phyloP scores from a whole-genome alignment of 345 rosid species.

The Sisymbrium altissimum region DNA sequence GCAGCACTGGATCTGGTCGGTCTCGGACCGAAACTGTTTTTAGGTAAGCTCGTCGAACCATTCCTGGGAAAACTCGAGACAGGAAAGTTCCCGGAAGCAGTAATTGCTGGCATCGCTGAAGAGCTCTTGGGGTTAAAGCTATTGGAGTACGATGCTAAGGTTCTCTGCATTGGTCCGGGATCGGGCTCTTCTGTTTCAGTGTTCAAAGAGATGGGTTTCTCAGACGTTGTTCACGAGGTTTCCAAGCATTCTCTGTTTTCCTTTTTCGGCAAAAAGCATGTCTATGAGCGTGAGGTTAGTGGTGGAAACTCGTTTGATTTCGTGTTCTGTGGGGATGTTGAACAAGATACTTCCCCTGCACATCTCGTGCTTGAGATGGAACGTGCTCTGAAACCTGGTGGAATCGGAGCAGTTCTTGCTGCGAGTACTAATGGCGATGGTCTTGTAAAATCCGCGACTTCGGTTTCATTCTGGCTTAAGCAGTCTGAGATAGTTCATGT shows the following conservation, averaged over 20 bases:
- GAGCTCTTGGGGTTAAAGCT: background rate
- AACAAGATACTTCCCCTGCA: conserved; percentile 48
- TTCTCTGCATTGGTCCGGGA: background rate
- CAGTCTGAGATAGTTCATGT: conserved; percentile 56
- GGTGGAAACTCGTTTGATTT: conserved; percentile 49
- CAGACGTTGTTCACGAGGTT: background rate
- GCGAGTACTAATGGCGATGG: conserved; percentile 35
- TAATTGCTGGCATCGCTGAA: background rate
- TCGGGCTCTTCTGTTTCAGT: background rate
- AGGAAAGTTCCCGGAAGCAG: background rate
- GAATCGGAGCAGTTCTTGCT: conserved; percentile 62
- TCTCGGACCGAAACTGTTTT: background rate
- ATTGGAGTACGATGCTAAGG: background rate
- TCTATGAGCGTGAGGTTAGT: background rate
- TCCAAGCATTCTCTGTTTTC: too few relatives aligned
- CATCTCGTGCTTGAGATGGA: conserved; percentile 64
- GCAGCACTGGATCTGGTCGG: background rate
- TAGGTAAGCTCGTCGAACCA: background rate
- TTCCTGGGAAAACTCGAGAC: background rate
- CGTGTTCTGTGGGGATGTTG: conserved; percentile 53
- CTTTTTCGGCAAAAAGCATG: too few relatives aligned
- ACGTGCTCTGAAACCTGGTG: conserved; percentile 66
- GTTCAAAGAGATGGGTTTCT: background rate
- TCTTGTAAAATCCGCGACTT: conserved; percentile 54
- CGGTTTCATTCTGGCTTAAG: conserved; percentile 55